phyloP scores from a whole-genome alignment of 305 asterid genomes.

The Fraxinus nigra region DNA sequence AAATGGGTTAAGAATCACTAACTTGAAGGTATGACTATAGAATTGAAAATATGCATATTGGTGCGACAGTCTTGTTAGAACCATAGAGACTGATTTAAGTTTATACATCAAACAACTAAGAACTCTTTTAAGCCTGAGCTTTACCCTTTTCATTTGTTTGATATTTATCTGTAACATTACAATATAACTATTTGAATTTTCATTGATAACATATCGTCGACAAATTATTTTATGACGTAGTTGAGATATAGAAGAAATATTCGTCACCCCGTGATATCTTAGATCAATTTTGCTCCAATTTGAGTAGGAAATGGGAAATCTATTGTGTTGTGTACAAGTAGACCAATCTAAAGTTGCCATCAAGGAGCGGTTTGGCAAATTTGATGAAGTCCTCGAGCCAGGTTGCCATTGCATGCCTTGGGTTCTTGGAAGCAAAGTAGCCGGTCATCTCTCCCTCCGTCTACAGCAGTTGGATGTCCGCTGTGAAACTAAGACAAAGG shows the following conservation, averaged over 20 bases:
- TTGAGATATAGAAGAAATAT: background rate
- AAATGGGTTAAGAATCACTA: background rate
- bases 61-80: background rate
- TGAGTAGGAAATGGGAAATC: conserved; percentile 11
- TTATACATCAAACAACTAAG: background rate
- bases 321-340: conserved; percentile 17
- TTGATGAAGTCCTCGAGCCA: conserved; percentile 20
- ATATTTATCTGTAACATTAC: background rate
- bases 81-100: background rate
- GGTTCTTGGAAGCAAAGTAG: conserved; percentile 18
- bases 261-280: background rate
- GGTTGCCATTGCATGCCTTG: conserved; percentile 27
- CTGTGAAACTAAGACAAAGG: conserved; percentile 23
- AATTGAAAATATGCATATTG: background rate
- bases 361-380: conserved; percentile 20
- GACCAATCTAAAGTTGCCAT: conserved; percentile 20
- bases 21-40: background rate
- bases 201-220: background rate
- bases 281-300: background rate
- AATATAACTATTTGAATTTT: background rate
- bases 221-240: background rate
- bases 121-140: background rate
- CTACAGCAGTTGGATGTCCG: conserved; percentile 17
- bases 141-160: background rate
- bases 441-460: conserved; percentile 21